Evolutionary conservation across 352 stramenopile species (phyloP), one percentile per base, ranked within the genome.

Genomic region (Elongisporangium senticosum): DNA sequence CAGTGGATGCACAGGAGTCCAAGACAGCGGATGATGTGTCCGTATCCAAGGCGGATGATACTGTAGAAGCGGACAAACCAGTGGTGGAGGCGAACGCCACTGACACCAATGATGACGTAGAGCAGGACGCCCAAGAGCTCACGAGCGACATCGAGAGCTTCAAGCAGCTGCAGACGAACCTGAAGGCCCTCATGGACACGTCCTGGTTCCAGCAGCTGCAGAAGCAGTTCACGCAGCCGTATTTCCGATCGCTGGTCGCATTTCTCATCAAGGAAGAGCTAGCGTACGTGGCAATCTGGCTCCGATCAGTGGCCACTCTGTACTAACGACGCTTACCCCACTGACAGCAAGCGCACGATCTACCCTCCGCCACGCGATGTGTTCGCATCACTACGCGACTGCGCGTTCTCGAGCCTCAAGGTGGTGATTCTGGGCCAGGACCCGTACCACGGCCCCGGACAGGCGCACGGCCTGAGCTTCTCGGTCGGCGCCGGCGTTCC

Each of bases 341-440:
- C 4, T 61, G 47, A 56, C 26, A 75, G 71, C 53, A 89, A 89
- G 47, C 75, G 86, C 63, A 89, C 65, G 13, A 80, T 98, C 21
- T 98, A 93, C 63, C 94, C 93, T 19, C 86, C 90, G 20, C 71
- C 81, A 3, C 55, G 79, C 14, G 79, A 98, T 49, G 74, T 97
- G 11, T 98, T 98, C 71, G 77, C 89, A 2, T 79, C 91, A 15
- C 72, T 98, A 51, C 92, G 96, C 63, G 74, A 96, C 21, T 97
- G 77, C 58, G 74, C 85, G 10, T 87, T 98, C 51, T 71, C 87
- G 11, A 72, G 79, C 19, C 69, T 97, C 40, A 97, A 97, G 65
- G 87, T 97, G 40, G 92, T 98, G 7, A 97, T 98, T 65, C 63
- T 98, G 7, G 95, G 95, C 3, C 95, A 98, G 69, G 89, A 97